Evolutionary conservation across 768 basidiomycete species (phyloP).

Genomic region (Bullera alba): DNA sequence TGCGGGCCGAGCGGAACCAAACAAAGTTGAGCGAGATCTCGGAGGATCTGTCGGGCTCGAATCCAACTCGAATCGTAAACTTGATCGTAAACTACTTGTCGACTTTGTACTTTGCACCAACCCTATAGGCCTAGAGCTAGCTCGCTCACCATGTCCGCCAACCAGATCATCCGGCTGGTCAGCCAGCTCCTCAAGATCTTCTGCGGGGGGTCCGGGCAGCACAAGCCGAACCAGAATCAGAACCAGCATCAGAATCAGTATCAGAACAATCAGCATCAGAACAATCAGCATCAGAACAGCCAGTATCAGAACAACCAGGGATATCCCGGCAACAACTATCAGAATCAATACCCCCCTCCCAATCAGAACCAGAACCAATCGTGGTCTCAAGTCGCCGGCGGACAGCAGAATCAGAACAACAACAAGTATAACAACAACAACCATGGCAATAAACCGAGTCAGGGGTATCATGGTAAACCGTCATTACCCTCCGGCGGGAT

Average conservation of each 20-base stretch:
- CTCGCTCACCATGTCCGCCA: constrained; percentile 3
- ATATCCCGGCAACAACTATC: constrained; percentile 13
- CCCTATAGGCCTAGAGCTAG: not conserved
- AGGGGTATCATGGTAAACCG: not conserved
- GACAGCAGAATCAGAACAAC: constrained; percentile 10
- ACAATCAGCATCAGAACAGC: constrained; percentile 28
- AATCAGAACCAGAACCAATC: constrained; percentile 10
- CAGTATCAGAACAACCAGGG: constrained; percentile 17
- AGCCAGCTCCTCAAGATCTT: constrained; percentile 6
- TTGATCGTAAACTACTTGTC: no score
- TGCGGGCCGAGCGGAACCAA: no score
- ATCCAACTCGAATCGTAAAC: no score
- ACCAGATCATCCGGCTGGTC: constrained; percentile 2
- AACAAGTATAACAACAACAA: constrained; percentile 28
- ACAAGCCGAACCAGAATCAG: not conserved
- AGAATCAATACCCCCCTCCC: constrained; percentile 17
- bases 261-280: constrained; percentile 7
- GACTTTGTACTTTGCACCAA: not conserved
- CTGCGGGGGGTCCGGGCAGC: constrained; percentile 1
- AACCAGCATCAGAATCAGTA: not conserved
- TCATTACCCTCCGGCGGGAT: not conserved
- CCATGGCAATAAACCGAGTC: constrained; percentile 9
- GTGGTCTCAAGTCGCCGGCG: constrained; percentile 22
- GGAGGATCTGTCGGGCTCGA: no score
- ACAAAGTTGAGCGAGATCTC: no score